A percentile compares a stretch with the other conserved stretches of the same genome.
Evolutionary conservation across 1,284 basidiomycete species (phyloP).

Genomic region (Meira nashicola): DNA sequence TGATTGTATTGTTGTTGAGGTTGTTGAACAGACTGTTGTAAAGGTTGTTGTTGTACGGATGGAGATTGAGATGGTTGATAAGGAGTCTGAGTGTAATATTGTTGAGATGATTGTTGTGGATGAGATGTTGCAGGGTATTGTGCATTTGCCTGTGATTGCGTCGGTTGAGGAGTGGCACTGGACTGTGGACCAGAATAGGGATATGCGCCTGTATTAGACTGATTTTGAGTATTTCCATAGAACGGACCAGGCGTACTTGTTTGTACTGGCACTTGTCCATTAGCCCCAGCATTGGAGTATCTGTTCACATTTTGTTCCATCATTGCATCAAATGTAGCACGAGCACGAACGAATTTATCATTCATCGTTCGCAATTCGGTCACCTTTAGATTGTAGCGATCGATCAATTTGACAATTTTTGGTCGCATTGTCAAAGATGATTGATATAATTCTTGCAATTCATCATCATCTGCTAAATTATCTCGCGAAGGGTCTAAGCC

Average conservation of each 20-base stretch:
- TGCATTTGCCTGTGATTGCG: slow-evolving; percentile 1
- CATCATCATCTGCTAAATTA: slow-evolving; percentile 78
- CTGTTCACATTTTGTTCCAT: slow-evolving; percentile 81
- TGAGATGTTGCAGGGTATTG: slow-evolving; percentile 12
- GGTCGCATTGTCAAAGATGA: slow-evolving; percentile 80
- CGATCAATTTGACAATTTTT: slow-evolving; percentile 91
- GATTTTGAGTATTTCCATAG: no score
- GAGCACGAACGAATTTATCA: slow-evolving; percentile 75
- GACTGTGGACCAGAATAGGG: no score
- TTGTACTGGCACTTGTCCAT: no score
- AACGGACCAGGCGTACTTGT: no score
- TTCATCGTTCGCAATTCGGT: slow-evolving; percentile 78
- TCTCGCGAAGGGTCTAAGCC: slow-evolving; percentile 66
- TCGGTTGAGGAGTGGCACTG: not conserved
- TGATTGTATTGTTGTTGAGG: slow-evolving; percentile 24
- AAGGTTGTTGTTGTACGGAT: not conserved
- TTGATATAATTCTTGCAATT: slow-evolving; percentile 82
- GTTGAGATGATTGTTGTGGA: slow-evolving; percentile 16
- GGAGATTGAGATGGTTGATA: not conserved
- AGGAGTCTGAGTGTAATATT: slow-evolving; percentile 4
- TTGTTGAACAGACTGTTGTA: slow-evolving; percentile 7
- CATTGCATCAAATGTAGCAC: slow-evolving; percentile 78
- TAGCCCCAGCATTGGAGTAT: slow-evolving; percentile 53
- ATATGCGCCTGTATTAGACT: no score
- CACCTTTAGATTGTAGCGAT: slow-evolving; percentile 67